Percentiles rank a stretch among this genome's conserved stretches.
Evolutionary conservation across 441 rosid species (phyloP).

Genomic region (Pelargonium cotyledonis): DNA sequence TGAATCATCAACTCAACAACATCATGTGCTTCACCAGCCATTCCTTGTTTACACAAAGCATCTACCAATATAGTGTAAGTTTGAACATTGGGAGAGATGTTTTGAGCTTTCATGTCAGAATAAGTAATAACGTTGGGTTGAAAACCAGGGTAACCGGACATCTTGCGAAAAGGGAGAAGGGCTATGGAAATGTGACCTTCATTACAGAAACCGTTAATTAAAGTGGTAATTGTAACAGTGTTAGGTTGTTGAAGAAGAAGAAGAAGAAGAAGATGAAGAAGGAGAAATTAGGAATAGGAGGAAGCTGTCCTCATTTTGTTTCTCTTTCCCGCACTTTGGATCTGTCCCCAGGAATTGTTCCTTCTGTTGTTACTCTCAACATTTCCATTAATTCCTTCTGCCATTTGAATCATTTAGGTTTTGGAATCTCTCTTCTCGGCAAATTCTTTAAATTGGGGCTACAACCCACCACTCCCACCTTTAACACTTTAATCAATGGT

Average conservation of each 20-base stretch:
- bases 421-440: not conserved
- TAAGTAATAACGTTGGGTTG: slow-evolving; percentile 18
- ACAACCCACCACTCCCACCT: not conserved
- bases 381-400: not conserved
- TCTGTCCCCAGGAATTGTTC: not conserved
- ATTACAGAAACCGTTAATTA: slow-evolving; percentile 21
- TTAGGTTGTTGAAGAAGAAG: no score
- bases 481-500: slow-evolving; percentile 18
- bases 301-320: no score
- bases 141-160: no score
- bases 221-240: not conserved
- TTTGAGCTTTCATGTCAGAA: not conserved
- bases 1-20: slow-evolving; percentile 24
- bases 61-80: slow-evolving; percentile 19
- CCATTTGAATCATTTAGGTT: not conserved
- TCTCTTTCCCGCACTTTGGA: not conserved
- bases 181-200: slow-evolving; percentile 19
- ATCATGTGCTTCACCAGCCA: slow-evolving; percentile 20
- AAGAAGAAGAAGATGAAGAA: no score
- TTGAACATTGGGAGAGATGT: not conserved
- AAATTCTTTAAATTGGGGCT: not conserved
- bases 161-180: slow-evolving; percentile 27
- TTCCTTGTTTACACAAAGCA: slow-evolving; percentile 25
- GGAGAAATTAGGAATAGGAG: no score
- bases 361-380: not conserved